Conservation (phyloP, 805 yeast genomes). For the Starmera caribaea region DNA sequence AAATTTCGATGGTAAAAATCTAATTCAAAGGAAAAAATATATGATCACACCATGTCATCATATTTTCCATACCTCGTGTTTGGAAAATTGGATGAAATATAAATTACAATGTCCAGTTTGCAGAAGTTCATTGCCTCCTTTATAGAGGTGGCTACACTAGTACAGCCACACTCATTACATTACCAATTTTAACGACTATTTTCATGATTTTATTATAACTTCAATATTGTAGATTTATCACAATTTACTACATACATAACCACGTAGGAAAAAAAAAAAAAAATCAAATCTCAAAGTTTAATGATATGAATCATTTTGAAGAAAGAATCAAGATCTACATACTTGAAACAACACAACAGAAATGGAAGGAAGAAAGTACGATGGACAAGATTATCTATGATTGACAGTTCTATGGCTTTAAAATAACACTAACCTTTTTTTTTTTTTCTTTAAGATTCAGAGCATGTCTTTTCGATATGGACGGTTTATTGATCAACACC, state of each 20-base stretch:
- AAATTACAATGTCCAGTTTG: conserved; percentile 93
- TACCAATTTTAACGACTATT: background rate
- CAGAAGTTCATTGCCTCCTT: conserved; percentile 75
- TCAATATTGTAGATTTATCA: too few relatives aligned
- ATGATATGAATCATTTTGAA: too few relatives aligned
- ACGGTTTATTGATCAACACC: conserved; percentile 85
- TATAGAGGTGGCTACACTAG: conserved; percentile 23
- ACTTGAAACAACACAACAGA: too few relatives aligned
- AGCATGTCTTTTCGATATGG: conserved; percentile 87
- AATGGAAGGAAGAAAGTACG: too few relatives aligned
- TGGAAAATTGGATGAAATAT: conserved; percentile 89
- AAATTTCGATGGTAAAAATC: conserved; percentile 13
- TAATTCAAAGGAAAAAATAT: conserved; percentile 31
- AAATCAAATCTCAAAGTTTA: too few relatives aligned
- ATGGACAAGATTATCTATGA: too few relatives aligned
- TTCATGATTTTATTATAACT: too few relatives aligned
- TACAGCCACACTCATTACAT: background rate
- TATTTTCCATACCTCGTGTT: conserved; percentile 80
- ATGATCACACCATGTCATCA: conserved; percentile 92
- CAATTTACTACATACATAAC: too few relatives aligned
- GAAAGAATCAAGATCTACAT: too few relatives aligned
- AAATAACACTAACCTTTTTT: background rate
- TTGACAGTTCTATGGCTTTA: too few relatives aligned
- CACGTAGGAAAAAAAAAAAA: too few relatives aligned
- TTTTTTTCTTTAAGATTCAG: conserved; percentile 32